phyloP scores from a whole-genome alignment of 73 alveolate genomes.

The Paraurostyla sp. region DNA sequence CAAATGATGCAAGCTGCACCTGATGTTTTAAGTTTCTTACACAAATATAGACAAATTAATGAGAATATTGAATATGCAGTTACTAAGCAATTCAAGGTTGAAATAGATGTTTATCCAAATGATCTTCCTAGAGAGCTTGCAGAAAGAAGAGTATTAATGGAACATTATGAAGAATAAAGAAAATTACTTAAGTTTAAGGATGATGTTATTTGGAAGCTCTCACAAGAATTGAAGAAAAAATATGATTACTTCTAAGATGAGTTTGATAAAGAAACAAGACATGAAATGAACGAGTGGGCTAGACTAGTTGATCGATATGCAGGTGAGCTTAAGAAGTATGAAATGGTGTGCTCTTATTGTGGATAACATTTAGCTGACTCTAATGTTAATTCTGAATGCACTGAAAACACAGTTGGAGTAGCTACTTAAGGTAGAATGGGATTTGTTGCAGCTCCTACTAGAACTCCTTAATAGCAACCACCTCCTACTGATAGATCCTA shows the following conservation, averaged over 20 bases:
- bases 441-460: not conserved
- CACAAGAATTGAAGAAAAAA: constrained; percentile 80
- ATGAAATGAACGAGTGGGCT: constrained; percentile 88
- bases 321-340: constrained; percentile 84
- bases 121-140: constrained; percentile 91
- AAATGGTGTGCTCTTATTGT: constrained; percentile 88
- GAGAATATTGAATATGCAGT: constrained; percentile 86
- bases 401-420: constrained; percentile 60
- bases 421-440: constrained; percentile 35
- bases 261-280: constrained; percentile 79
- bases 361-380: constrained; percentile 85
- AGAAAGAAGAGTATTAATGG: constrained; percentile 85
- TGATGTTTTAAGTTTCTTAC: constrained; percentile 69
- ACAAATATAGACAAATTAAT: constrained; percentile 78
- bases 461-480: not conserved
- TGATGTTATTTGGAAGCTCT: constrained; percentile 90
- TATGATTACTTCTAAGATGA: constrained; percentile 71
- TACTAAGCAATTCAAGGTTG: constrained; percentile 84
- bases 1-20: constrained; percentile 9
- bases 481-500: constrained; percentile 39
- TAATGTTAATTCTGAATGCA: constrained; percentile 83
- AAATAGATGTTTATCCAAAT: constrained; percentile 74
- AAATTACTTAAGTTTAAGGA: constrained; percentile 86
- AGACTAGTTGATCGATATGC: constrained; percentile 88
- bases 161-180: constrained; percentile 80